These are phyloP conservation scores for Phaeophleospora eucalypticola DNA, from an alignment of 2,329 filamentous ascomycete species.

Conservation along the genomic window DNA sequence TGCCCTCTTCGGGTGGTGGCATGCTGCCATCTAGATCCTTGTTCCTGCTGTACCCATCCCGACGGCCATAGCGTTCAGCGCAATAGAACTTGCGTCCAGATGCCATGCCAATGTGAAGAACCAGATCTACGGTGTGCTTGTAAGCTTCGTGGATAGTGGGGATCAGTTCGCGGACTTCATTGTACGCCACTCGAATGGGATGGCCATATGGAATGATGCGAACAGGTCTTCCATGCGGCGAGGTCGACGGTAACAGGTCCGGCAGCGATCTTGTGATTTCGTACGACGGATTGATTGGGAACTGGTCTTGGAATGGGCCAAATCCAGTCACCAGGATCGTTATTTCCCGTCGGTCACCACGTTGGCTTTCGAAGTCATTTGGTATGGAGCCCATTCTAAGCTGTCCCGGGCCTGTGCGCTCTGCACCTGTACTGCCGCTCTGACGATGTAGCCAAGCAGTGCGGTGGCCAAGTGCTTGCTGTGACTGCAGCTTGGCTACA, in stretches of 20 bases:
- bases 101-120: constrained; percentile 79
- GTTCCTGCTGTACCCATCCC: constrained; percentile 63
- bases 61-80: constrained; percentile 66
- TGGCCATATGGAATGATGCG: constrained; percentile 62
- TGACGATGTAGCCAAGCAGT: too few relatives aligned
- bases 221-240: constrained; percentile 43
- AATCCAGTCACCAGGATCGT: constrained; percentile 46
- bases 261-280: constrained; percentile 71
- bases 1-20: constrained; percentile 24
- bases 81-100: constrained; percentile 61
- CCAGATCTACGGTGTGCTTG: constrained; percentile 55
- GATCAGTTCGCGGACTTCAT: constrained; percentile 58
- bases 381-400: constrained; percentile 9
- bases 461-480: not conserved
- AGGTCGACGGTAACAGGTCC: constrained; percentile 50
- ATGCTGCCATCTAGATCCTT: constrained; percentile 61
- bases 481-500: not conserved
- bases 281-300: constrained; percentile 72
- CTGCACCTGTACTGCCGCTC: too few relatives aligned
- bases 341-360: constrained; percentile 12
- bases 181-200: constrained; percentile 68
- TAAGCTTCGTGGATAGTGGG: constrained; percentile 57
- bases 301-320: constrained; percentile 64
- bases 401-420: too few relatives aligned
- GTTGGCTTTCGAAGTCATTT: constrained; percentile 3